These are phyloP conservation scores for Penicillium hesseltinei DNA, from an alignment of 2,329 filamentous ascomycete species.

Conservation along the genomic window DNA sequence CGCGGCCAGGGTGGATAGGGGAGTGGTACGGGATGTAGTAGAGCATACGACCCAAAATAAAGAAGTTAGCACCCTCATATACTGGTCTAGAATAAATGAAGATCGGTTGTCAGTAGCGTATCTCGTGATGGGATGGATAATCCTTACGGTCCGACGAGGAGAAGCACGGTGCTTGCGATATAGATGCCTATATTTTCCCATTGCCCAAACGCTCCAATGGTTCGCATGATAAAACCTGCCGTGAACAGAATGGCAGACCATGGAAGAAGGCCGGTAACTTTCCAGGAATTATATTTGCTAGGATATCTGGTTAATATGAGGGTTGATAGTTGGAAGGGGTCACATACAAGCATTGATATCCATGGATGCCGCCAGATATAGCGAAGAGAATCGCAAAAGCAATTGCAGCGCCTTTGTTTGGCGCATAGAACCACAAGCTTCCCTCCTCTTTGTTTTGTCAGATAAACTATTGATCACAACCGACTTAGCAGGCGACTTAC, in stretches of 20 bases:
- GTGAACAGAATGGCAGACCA: conserved; percentile 44
- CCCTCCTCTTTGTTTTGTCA: conserved; percentile 26
- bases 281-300: conserved; percentile 43
- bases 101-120: neutral
- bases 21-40: no score
- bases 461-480: no score
- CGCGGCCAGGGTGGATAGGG: no score
- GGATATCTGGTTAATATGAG: conserved; percentile 6
- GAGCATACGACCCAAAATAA: conserved; percentile 50
- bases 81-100: conserved; percentile 32
- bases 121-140: neutral
- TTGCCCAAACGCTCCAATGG: conserved; percentile 37
- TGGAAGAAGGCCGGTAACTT: conserved; percentile 42
- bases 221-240: conserved; percentile 38
- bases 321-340: neutral
- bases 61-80: conserved; percentile 49
- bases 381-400: conserved; percentile 43
- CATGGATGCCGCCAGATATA: conserved; percentile 38
- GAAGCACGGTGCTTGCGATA: conserved; percentile 35
- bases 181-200: conserved; percentile 38
- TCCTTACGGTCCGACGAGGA: conserved; percentile 40
- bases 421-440: conserved; percentile 38
- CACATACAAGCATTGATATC: conserved; percentile 40
- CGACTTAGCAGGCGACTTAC: no score
- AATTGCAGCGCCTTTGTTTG: conserved; percentile 43